Base-by-base conservation (phyloP, 306 rosid genomes). In the Prinsepia uniflora region DNA sequence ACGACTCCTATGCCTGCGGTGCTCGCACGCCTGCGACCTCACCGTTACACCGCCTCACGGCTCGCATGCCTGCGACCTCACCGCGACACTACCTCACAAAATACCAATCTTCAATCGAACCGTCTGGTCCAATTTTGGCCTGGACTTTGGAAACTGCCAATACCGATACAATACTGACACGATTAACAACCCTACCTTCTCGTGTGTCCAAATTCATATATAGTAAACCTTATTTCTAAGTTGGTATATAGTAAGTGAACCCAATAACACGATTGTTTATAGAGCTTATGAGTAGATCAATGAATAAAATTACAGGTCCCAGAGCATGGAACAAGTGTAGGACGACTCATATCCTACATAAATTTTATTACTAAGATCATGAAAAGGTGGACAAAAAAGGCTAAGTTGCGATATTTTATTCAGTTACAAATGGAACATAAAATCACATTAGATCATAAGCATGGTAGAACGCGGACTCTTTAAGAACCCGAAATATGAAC, bases 401-500 rank as follows among this genome's bases (percentile, higher is more conserved):
- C 61, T 19, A 5, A 17, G n/a, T 48, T 49, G 46, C 22, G 68
- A 78, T 18, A 34, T 10, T 68, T 63, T 11, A 62, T 54, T 48
- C 48, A 63, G 34, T 42, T 48, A 34, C 24, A 1, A 36, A 22
- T 7, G 22, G 53, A 5, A 15, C 42, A 45, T 6, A 45, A 47
- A 20, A 59, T 48, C 44, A 48, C 45, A 48, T 70, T 17, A 67
- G 41, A 66, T 52, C 34, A 70, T 13, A 53, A 15, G 72, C 52
- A 44, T 18, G 72, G 68, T 15, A 53, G 36, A 44, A 56, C 15
- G 65, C 7, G 61, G 55, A 56, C 41, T 36, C 57, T 0, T 0
- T n/a, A 64, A 57, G 46, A 54, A 63, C 58, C 65, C 59, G 19
- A 78, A 61, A 58, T 50, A 79, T 39, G n/a, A 41, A 18, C 59